Percentiles rank a stretch among this genome's conserved stretches.
Evolutionary conservation across 2,329 filamentous ascomycete species (phyloP).

Genomic region (Botrytis porri): DNA sequence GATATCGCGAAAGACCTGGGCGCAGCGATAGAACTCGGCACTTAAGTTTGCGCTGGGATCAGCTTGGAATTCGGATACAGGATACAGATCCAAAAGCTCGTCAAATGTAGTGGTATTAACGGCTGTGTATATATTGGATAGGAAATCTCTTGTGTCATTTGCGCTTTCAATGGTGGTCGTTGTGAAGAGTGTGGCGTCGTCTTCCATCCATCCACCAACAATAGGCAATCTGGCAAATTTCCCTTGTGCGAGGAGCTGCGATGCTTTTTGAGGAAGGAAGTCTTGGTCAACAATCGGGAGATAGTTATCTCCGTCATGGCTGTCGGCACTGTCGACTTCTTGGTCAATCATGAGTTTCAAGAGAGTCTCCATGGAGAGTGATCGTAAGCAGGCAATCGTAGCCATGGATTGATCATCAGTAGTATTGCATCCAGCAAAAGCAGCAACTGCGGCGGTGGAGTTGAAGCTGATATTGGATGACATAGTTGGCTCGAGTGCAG

Average conservation of each 20-base stretch:
- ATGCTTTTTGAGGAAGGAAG: slow-evolving; percentile 47
- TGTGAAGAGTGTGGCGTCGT: slow-evolving; percentile 47
- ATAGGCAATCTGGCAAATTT: slow-evolving; percentile 43
- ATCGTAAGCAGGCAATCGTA: slow-evolving; percentile 46
- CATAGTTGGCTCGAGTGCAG: slow-evolving; percentile 51
- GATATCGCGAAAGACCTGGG: slow-evolving; percentile 51
- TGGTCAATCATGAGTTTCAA: slow-evolving; percentile 43
- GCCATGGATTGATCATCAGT: slow-evolving; percentile 43
- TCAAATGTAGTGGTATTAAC: slow-evolving; percentile 40
- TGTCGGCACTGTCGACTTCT: slow-evolving; percentile 43
- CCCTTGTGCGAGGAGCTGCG: slow-evolving; percentile 42
- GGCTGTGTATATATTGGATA: slow-evolving; percentile 42
- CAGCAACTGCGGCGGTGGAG: slow-evolving; percentile 45
- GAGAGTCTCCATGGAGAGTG: slow-evolving; percentile 43
- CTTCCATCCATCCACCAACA: slow-evolving; percentile 46
- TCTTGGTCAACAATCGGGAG: slow-evolving; percentile 49
- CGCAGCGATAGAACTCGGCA: slow-evolving; percentile 49
- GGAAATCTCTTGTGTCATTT: slow-evolving; percentile 42
- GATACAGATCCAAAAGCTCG: slow-evolving; percentile 50
- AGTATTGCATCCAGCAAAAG: slow-evolving; percentile 45
- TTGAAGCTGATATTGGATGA: slow-evolving; percentile 48
- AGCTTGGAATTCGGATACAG: slow-evolving; percentile 45
- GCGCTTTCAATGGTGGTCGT: slow-evolving; percentile 40
- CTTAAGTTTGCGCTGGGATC: slow-evolving; percentile 42
- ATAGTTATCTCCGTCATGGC: slow-evolving; percentile 53